These are phyloP conservation scores for Pseudonitzschia pungens DNA, from an alignment of 108 stramenopile species.

Conservation along the genomic window DNA sequence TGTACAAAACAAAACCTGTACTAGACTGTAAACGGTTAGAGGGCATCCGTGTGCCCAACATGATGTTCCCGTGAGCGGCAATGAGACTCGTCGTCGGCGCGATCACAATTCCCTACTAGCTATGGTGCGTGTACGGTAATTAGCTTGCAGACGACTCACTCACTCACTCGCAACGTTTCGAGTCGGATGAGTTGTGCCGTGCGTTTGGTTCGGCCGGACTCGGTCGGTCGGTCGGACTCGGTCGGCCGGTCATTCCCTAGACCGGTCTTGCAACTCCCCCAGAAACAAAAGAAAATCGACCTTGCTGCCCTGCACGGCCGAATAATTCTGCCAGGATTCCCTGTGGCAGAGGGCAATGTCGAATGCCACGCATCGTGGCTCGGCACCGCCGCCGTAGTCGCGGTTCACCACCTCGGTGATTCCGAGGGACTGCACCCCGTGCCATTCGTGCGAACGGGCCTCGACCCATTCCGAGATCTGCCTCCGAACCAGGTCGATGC, in stretches of 20 bases:
- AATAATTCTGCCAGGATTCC: conserved; percentile 44
- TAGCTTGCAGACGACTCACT: no score
- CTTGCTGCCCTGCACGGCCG: conserved; percentile 60
- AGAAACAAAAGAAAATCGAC: conserved; percentile 58
- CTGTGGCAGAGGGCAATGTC: conserved; percentile 30
- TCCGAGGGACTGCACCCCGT: conserved; percentile 48
- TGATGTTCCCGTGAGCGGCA: no score
- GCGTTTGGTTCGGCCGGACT: background rate
- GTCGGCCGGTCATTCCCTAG: no score
- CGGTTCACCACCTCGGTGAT: conserved; percentile 27
- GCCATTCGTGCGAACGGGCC: conserved; percentile 67
- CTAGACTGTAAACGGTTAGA: no score
- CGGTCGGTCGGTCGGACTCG: background rate
- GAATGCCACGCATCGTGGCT: conserved; percentile 53
- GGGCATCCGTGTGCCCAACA: no score
- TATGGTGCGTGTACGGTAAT: no score
- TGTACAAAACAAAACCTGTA: no score
- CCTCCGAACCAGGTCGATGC: conserved; percentile 37
- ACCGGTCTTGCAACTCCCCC: conserved; percentile 50
- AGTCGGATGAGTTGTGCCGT: no score
- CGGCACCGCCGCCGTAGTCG: background rate
- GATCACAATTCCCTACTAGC: no score
- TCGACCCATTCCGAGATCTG: conserved; percentile 59
- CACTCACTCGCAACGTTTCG: no score
- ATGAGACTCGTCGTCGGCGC: no score